These are phyloP conservation scores for Fusarium metavorans DNA, from an alignment of 2,329 filamentous ascomycete genomes.

Conservation along the genomic window DNA sequence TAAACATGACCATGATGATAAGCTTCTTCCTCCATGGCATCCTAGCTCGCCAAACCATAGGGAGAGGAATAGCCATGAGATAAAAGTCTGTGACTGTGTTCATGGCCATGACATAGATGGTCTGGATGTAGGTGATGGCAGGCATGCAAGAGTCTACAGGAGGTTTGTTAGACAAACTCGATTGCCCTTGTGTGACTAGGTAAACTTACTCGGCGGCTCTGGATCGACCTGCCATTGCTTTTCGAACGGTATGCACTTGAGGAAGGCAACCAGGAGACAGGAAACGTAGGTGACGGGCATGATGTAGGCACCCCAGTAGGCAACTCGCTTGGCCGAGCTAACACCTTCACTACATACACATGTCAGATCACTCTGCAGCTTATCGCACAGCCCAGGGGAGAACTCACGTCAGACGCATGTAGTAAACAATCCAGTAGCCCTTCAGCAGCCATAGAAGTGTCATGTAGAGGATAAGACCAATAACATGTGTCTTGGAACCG, in stretches of 20 bases:
- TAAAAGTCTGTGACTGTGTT: slow-evolving; percentile 17
- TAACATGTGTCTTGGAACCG: slow-evolving; percentile 14
- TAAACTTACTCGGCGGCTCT: slow-evolving; percentile 9
- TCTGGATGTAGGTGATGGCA: slow-evolving; percentile 15
- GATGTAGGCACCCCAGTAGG: slow-evolving; percentile 11
- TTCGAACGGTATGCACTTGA: slow-evolving; percentile 21
- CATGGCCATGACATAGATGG: slow-evolving; percentile 15
- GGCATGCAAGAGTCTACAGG: slow-evolving; percentile 9
- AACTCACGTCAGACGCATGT: slow-evolving; percentile 5
- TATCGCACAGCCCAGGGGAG: too few relatives aligned
- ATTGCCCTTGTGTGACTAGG: background rate
- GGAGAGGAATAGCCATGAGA: slow-evolving; percentile 15
- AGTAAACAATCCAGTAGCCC: slow-evolving; percentile 16
- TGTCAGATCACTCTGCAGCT: background rate
- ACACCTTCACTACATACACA: slow-evolving; percentile 4
- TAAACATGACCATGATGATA: slow-evolving; percentile 12
- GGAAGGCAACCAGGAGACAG: slow-evolving; percentile 12
- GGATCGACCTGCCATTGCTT: slow-evolving; percentile 20
- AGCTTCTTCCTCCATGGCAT: slow-evolving; percentile 18
- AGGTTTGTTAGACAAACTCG: background rate
- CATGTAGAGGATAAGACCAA: slow-evolving; percentile 10
- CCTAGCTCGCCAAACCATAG: slow-evolving; percentile 10
- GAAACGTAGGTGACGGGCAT: slow-evolving; percentile 18
- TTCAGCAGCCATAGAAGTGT: slow-evolving; percentile 13
- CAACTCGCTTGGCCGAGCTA: slow-evolving; percentile 6